Base-by-base conservation (phyloP, 2,329 filamentous ascomycete genomes). In the Chaetomiaceae sp. region DNA sequence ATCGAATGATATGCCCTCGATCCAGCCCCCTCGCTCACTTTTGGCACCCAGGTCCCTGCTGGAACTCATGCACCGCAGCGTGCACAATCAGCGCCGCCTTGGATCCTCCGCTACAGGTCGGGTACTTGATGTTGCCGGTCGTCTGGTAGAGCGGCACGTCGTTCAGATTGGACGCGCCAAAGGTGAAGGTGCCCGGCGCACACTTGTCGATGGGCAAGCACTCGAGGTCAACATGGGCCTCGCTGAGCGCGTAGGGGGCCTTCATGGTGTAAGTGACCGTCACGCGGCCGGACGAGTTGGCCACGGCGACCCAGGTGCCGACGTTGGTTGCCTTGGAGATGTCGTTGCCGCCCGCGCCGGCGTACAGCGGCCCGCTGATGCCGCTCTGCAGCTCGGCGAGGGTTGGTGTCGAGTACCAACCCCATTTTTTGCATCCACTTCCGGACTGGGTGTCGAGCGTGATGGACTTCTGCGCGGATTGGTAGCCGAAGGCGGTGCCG, bases 171-270 rank as follows among this genome's bases (percentile, higher is more conserved):
- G 14, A 34, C 10, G 40, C 11, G 14, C 41, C 47, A 14, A 46
- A 54, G 3, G 58, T 57, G 42, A 56, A 60, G 27, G 48, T 34
- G 7, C 56, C 58, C 13, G 58, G 56, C 9, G 62, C 60, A 37
- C 62, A 57, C 42, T 60, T 64, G 49, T 54, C 48, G 9, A 61
- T 41, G 8, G 62, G 55, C 46, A 60, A 54, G 27, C 54, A 62
- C 20, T 21, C 57, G 33, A 63, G 53, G 16, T 63, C 43, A 33
- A 60, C 48, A n/a, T 59, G 57, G 10, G 57, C 55, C 32, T 55
- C 50, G 41, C 34, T 34, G 10, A 62, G 37, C 10, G 27, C 11
- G 40, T 60, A 60, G 1, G 38, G 36, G 18, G 40, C 18, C 27
- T 29, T 51, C 13, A 58, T 30, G 2, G 30, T 13, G 48, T 61